phyloP scores from a whole-genome alignment of 129 eudicot species.

The carrot (Daucus carota) region DNA sequence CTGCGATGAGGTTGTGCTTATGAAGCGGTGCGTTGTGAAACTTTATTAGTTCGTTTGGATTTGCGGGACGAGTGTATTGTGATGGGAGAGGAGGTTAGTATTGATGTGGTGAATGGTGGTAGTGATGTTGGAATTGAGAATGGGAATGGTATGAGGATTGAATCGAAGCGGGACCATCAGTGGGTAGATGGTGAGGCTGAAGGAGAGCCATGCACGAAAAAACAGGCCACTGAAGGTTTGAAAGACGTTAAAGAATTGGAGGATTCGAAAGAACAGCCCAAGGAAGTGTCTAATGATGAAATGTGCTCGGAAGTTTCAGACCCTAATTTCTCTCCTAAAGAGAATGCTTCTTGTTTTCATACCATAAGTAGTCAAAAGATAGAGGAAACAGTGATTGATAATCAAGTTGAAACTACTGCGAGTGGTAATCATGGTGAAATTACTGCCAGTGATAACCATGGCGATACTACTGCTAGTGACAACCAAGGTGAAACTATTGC shows the following conservation, averaged over 20 bases:
- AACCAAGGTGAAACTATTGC: conserved; percentile 39
- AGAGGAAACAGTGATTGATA: conserved; percentile 36
- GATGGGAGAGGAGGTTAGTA: conserved; percentile 50
- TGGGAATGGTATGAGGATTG: conserved; percentile 13
- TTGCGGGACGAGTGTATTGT: conserved; percentile 22
- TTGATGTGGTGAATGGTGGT: conserved; percentile 26
- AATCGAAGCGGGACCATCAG: conserved; percentile 36
- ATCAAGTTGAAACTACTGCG: not conserved
- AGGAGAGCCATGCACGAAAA: conserved; percentile 38
- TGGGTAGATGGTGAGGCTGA: conserved; percentile 29
- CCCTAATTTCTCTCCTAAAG: conserved; percentile 64
- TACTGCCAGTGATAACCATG: not conserved
- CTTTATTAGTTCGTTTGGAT: conserved; percentile 8
- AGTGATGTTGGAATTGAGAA: conserved; percentile 29
- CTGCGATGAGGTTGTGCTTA: not conserved
- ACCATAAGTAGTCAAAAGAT: conserved; percentile 47
- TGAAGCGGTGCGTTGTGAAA: conserved; percentile 9
- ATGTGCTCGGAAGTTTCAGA: conserved; percentile 70
- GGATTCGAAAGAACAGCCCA: conserved; percentile 17
- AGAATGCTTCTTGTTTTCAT: conserved; percentile 44
- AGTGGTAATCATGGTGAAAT: not conserved
- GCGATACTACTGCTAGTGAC: conserved; percentile 30
- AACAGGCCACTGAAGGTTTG: conserved; percentile 29
- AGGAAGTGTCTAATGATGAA: conserved; percentile 68
- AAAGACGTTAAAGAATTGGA: conserved; percentile 22